Evolutionary conservation across 73 alveolate genomes (phyloP), one percentile per base, ranked within the genome.

Genomic region (Uronychia setigera): DNA sequence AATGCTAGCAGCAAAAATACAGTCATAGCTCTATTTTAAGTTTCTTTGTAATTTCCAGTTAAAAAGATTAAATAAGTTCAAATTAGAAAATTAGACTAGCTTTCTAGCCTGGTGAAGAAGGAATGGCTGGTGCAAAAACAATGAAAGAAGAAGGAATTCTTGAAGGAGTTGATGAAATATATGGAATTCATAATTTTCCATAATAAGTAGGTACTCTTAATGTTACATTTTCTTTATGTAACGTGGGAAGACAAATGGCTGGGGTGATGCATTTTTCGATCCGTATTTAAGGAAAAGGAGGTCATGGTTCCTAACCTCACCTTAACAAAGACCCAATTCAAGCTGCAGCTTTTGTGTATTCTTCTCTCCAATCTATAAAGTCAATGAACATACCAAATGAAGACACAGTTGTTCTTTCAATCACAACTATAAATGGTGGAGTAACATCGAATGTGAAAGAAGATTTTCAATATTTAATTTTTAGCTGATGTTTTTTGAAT

Each of bases 21-120:
- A 88, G 60, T n/a, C n/a, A n/a, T n/a, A n/a, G n/a, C n/a, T n/a
- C n/a, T n/a, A n/a, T n/a, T n/a, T n/a, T n/a, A n/a, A n/a, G n/a
- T n/a, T n/a, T n/a, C n/a, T n/a, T n/a, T n/a, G n/a, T n/a, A n/a
- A n/a, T n/a, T n/a, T 76, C 34, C 60, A 75, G 76, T 0, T 33
- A 82, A 0, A 78, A 74, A 83, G 85, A 85, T 33, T 57, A 83
- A 35, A 86, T 90, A 59, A 94, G 95, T 25, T 25, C 60, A 35
- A 81, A 81, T 57, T 77, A 82, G 35, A 59, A 74, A 0, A 59
- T 93, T 14, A 85, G 97, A 79, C 58, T 93, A 1, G 60, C 90
- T 25, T 92, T 88, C 85, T 79, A 92, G 80, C 97, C 97, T 29
- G 94, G 94, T 33, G 97, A 92, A 84, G 97, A 92, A 86, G 93